Base-by-base conservation (phyloP, 2,329 filamentous ascomycete species). In the Blastomyces gilchristii region DNA sequence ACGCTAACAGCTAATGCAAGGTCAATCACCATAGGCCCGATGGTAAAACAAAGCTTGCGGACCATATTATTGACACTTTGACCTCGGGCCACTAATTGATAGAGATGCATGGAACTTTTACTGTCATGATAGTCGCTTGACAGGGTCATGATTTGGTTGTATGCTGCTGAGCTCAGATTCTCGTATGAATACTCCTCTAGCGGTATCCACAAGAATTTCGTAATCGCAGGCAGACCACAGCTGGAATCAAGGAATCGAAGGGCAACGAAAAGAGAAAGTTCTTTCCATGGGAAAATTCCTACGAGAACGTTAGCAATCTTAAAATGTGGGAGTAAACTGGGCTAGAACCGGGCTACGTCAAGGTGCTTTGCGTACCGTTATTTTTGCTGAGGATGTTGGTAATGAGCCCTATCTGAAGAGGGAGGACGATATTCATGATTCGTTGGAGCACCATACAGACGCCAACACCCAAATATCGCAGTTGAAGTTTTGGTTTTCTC, bases 321-420 rank as follows among this genome's bases (percentile, higher is more conserved):
- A 43, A 41, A 16, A 37, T 22, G 9, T 3, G 34, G 49, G 49
- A 34, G 54, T 18, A 52, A 53, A 61, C 14, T 39, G 37, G 37
- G 37, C 34, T 37, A 37, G 34, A 37, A 37, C 31, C 9, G 54
- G 22, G 9, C 25, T 49, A 12, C 28, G 7, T 52, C 18, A 25
- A 14, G 49, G 22, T 49, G n/a, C 16, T 11, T 41, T 43, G 58
- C 63, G 73, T 78, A 53, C 78, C 74, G 52, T 81, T 79, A 45
- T 70, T 73, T 9, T 80, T 78, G 39, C 80, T 80, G 28, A 95
- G 77, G 65, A 83, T 83, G 69, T 94, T 85, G 66, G 90, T 87
- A 66, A 96, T 86, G 63, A 89, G 85, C 66, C 90, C 91, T 41
- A 93, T 84, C 71, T 94, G 89, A 25, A 88, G 83, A n/a, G 91